A percentile compares a stretch with the other conserved stretches of the same genome.
Evolutionary conservation across 345 rosid genomes (phyloP).

Genomic region (Carallia brachiata): DNA sequence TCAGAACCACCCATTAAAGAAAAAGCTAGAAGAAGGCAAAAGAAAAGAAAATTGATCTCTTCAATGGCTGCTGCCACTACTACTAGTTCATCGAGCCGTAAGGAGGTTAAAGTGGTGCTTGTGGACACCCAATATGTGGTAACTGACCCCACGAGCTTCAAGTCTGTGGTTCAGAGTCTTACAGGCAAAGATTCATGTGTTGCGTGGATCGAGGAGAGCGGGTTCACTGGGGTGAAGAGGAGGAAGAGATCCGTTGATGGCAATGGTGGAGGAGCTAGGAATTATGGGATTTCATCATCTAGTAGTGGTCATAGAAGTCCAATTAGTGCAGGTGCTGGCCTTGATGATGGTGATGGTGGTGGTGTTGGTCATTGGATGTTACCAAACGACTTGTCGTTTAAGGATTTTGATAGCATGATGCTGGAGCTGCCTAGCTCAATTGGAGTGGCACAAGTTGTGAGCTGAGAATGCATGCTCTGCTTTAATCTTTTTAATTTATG

Average conservation of each 20-base stretch:
- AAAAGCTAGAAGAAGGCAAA: neutral
- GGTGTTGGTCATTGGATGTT: constrained; percentile 10
- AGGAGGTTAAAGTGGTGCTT: constrained; percentile 46
- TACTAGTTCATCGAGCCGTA: neutral
- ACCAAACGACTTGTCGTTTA: constrained; percentile 25
- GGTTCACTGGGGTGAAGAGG: constrained; percentile 16
- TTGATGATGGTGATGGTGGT: neutral
- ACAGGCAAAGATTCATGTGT: constrained; percentile 60
- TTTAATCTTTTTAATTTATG: too few species aligned
- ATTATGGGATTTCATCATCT: too few species aligned
- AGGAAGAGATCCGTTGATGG: constrained; percentile 4
- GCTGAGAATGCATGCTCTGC: neutral
- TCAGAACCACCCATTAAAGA: too few species aligned
- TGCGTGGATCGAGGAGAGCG: constrained; percentile 29
- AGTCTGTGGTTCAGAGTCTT: constrained; percentile 62
- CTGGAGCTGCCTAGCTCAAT: constrained; percentile 26
- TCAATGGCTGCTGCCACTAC: constrained; percentile 1
- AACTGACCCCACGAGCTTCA: constrained; percentile 54
- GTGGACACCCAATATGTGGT: constrained; percentile 55
- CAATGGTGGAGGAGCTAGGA: neutral
- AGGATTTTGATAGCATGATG: constrained; percentile 33
- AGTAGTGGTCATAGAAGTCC: neutral
- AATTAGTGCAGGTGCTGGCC: neutral
- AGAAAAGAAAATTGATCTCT: neutral
- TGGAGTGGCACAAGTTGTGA: constrained; percentile 28